Base-by-base conservation (phyloP, 2,329 filamentous ascomycete genomes). In the Neocucurbitaria cava region DNA sequence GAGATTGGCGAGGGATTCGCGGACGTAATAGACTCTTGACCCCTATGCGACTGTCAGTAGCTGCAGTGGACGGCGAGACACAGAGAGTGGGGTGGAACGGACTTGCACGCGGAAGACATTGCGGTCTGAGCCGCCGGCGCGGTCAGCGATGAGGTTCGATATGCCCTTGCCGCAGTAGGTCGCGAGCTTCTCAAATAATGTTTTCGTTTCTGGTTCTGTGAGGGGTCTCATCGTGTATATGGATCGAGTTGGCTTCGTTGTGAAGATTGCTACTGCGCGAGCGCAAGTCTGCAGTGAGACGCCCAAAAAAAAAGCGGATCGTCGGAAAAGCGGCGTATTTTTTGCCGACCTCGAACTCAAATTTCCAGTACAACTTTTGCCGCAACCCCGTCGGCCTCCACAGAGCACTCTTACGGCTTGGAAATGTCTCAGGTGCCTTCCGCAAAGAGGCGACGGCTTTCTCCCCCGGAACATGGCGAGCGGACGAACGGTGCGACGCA, bases 111-210 rank as follows among this genome's bases (percentile, higher is more conserved):
- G 38, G 84, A 85, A 77, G 67, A 76, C 69, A 69, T 72, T 59
- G 70, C 74, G 60, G 70, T 78, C 73, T 35, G 65, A 59, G 31
- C 62, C 63, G 54, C 66, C 59, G 13, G 64, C 58, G 11, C 66
- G 61, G 58, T 70, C 71, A 35, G 70, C 70, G 62, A 82, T 78
- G 64, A 97, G 85, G 77, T 92, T 88, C 77, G 92, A 94, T 65
- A 97, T 85, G 17, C 90, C 93, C 68, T 85, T 86, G 64, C 93
- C 92, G 21, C 91, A 95, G 82, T 98, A 99, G 77, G 92, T 91
- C 54, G 95, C 95, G 36, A 99, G 87, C 82, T 98, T 96, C 66
- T 89, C 86, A 78, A 97, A 96, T 68, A 97, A 87, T 1, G 89
- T 90, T 75, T 88, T 87, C 54, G 88, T 90, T 79, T 92, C 89